These are phyloP conservation scores for Aristolochia fimbriata DNA, from an alignment of 164 flowering plant species.

Conservation along the genomic window DNA sequence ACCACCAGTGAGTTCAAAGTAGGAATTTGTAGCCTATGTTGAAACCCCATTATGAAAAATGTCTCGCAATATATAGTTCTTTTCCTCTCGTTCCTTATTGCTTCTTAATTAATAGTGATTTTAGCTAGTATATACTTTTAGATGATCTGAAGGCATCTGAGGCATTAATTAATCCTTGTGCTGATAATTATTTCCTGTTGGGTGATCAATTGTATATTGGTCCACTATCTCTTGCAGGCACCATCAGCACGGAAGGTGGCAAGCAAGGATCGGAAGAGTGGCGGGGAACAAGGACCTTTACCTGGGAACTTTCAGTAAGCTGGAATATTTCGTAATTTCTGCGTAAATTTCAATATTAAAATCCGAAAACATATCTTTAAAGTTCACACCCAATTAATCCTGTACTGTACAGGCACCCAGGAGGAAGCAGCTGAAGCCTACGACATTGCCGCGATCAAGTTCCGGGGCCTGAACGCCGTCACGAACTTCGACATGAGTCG, in stretches of 20 bases:
- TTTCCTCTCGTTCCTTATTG: no score
- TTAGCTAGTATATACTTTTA: no score
- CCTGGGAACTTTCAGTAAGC: slow-evolving; percentile 89
- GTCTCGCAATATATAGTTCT: no score
- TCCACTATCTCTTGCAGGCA: slow-evolving; percentile 34
- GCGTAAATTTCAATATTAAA: no score
- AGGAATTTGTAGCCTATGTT: no score
- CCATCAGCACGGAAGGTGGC: slow-evolving; percentile 97
- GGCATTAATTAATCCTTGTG: no score
- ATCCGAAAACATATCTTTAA: neutral
- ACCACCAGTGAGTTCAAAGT: no score
- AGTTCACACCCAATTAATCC: no score
- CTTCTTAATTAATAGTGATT: no score
- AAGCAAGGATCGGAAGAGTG: slow-evolving; percentile 89
- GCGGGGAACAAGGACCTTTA: slow-evolving; percentile 94
- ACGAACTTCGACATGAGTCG: slow-evolving; percentile 90
- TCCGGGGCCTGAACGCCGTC: slow-evolving; percentile 88
- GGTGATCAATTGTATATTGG: neutral
- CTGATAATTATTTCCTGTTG: neutral
- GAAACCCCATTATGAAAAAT: no score
- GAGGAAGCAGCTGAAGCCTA: slow-evolving; percentile 99
- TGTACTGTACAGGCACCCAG: slow-evolving; percentile 88
- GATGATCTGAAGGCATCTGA: no score
- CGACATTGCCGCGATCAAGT: slow-evolving; percentile 93
- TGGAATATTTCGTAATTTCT: neutral